Evolutionary conservation across 345 rosid species (phyloP).

Genomic region (Corchorus capsularis): DNA sequence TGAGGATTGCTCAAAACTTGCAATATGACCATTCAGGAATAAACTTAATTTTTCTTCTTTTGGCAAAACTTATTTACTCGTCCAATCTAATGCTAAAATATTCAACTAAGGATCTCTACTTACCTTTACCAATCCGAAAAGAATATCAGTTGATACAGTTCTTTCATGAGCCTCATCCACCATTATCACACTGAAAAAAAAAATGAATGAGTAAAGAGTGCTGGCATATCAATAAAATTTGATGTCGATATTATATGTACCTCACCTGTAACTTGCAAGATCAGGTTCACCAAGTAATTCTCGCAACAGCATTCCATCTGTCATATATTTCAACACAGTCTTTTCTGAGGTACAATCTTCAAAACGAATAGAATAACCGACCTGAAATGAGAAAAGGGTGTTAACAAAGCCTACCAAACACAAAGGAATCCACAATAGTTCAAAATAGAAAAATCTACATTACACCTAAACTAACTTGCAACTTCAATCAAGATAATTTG

Average conservation of each 20-base stretch:
- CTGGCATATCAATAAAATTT: background rate
- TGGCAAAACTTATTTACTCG: background rate
- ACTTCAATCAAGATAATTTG: background rate
- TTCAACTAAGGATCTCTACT: slow-evolving; percentile 30
- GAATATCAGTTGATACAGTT: slow-evolving; percentile 93
- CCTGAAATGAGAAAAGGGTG: slow-evolving; percentile 46
- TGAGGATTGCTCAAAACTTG: background rate
- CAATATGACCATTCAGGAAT: background rate
- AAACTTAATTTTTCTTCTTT: too few relatives aligned
- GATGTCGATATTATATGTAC: slow-evolving; percentile 1
- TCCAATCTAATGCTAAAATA: background rate
- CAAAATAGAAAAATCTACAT: background rate
- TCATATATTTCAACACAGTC: slow-evolving; percentile 91
- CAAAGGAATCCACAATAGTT: background rate
- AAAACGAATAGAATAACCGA: slow-evolving; percentile 95
- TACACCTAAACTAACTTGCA: background rate
- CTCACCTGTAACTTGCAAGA: slow-evolving; percentile 82
- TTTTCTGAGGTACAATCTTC: slow-evolving; percentile 98
- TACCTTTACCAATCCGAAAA: slow-evolving; percentile 94
- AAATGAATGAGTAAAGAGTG: slow-evolving; percentile 26
- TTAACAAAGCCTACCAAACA: background rate
- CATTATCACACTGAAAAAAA: slow-evolving; percentile 77
- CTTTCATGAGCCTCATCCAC: slow-evolving; percentile 99
- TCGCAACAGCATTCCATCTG: slow-evolving; percentile 94
- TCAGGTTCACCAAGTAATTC: slow-evolving; percentile 97